Percentiles rank a stretch among this genome's conserved stretches.
Conservation (phyloP, 495 filamentous ascomycete genomes). For the Lasiosphaeriaceae sp. region DNA sequence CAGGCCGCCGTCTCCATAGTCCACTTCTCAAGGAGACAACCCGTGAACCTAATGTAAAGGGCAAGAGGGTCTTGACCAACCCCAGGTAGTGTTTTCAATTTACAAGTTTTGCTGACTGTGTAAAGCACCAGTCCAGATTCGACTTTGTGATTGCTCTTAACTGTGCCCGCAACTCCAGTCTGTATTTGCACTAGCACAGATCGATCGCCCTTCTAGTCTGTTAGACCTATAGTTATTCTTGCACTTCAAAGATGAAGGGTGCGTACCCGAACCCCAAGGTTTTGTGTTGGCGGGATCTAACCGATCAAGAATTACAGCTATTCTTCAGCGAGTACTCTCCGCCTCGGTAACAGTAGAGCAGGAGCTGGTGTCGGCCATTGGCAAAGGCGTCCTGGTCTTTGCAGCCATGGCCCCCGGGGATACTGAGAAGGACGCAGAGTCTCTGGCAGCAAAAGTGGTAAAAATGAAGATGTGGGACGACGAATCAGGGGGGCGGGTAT, state of each 20-base stretch:
- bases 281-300: not conserved
- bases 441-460: conserved; percentile 76
- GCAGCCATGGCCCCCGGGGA: conserved; percentile 89
- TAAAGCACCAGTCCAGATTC: too few relatives aligned
- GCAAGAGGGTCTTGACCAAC: too few relatives aligned
- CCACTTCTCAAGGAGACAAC: too few relatives aligned
- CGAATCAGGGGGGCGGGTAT: conserved; percentile 59
- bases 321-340: conserved; percentile 91
- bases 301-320: conserved; percentile 51
- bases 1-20: too few relatives aligned
- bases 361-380: conserved; percentile 82
- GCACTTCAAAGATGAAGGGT: conserved; percentile 27
- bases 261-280: not conserved
- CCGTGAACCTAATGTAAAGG: too few relatives aligned
- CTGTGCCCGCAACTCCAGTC: too few relatives aligned
- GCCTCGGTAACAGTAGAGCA: conserved; percentile 98
- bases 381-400: conserved; percentile 84
- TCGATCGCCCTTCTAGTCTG: too few relatives aligned
- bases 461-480: conserved; percentile 90
- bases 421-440: conserved; percentile 81
- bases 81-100: too few relatives aligned
- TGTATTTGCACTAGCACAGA: too few relatives aligned
- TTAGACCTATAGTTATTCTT: too few relatives aligned
- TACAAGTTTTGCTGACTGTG: too few relatives aligned
- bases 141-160: too few relatives aligned